Conservation (phyloP, 1,139 yeast species). For the Yamadazyma epiphylla region DNA sequence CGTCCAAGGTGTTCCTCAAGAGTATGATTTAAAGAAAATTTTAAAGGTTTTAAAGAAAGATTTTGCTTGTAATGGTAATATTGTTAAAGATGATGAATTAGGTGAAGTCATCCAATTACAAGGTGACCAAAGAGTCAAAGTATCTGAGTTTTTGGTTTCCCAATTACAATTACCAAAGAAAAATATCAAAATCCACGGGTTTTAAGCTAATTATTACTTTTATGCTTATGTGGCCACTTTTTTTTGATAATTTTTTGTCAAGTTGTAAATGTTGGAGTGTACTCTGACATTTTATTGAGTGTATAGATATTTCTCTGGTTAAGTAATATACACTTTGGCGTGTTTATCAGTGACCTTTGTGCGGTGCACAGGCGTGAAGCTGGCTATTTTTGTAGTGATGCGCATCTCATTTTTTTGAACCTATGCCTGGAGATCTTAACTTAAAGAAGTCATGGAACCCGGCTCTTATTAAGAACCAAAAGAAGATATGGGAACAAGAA, state of each 20-base stretch:
- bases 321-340: too few relatives aligned
- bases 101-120: slow-evolving; percentile 98
- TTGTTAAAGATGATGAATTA: slow-evolving; percentile 92
- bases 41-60: slow-evolving; percentile 94
- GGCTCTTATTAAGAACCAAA: slow-evolving; percentile 77
- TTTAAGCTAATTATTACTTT: slow-evolving; percentile 44
- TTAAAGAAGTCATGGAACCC: slow-evolving; percentile 97
- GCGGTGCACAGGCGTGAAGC: too few relatives aligned
- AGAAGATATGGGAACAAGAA: slow-evolving; percentile 81
- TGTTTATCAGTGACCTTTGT: too few relatives aligned
- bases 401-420: background rate
- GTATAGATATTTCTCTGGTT: too few relatives aligned
- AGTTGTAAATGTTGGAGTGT: too few relatives aligned
- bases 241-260: too few relatives aligned
- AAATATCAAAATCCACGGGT: slow-evolving; percentile 97
- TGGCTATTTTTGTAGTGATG: too few relatives aligned
- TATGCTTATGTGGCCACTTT: slow-evolving; percentile 1
- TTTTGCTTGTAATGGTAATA: slow-evolving; percentile 98
- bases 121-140: slow-evolving; percentile 98
- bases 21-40: slow-evolving; percentile 92
- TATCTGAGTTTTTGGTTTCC: slow-evolving; percentile 84
- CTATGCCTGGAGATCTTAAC: slow-evolving; percentile 82
- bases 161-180: slow-evolving; percentile 91
- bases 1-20: slow-evolving; percentile 94
- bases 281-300: too few relatives aligned